Evolutionary conservation across 495 filamentous ascomycete genomes (phyloP), one percentile per base, ranked within the genome.

Genomic region (Melanomma pulvis-pyrius): DNA sequence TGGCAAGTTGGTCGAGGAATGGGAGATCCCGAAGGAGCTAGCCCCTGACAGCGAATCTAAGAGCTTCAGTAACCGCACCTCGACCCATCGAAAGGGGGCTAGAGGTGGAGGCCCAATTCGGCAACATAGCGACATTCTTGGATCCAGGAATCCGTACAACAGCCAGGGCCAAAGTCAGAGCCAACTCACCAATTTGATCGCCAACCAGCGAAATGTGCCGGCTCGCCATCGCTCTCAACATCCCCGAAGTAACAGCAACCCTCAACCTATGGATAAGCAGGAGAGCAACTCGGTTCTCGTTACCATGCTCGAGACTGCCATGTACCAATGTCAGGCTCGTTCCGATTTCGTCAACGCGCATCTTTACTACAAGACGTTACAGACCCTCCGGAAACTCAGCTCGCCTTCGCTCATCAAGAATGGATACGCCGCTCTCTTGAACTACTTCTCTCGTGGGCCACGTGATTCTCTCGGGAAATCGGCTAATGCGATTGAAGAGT

Each of bases 1-100:
- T 50, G 78, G 90, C 49, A 92, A 91, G 71, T 81, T 96, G 1
- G 88, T 94, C 19, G 84, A 89, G 65, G 91, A 94, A 44, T 90
- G 87, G 62, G 90, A 92, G 66, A 87, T 89, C 22, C 88, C 88
- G 1, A 84, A 86, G 46, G 83, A 80, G 29, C 72, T 86, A 0
- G 80, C 85, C 48, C 77, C 75, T 19, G 82, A 85, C 30, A 80
- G 77, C 25, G 77, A 82, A 59, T 80, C 82, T 46, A 85, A 85
- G 59, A 83, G 79, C 6, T 88, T 88, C 71, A 88, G 86, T 73
- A 88, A 89, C 67, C 80, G 86, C 19, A 84, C 85, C 2, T 83
- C 82, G 50, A 84, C 79, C 0, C 77, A 79, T 49, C 75, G 71
- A 13, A 52, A 67, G 25, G 71, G 53, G 28, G 41, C 66, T 29